Percentiles rank a stretch among this genome's conserved stretches.
Conservation (phyloP, 345 rosid species). For the Pseudoturritis turrita region DNA sequence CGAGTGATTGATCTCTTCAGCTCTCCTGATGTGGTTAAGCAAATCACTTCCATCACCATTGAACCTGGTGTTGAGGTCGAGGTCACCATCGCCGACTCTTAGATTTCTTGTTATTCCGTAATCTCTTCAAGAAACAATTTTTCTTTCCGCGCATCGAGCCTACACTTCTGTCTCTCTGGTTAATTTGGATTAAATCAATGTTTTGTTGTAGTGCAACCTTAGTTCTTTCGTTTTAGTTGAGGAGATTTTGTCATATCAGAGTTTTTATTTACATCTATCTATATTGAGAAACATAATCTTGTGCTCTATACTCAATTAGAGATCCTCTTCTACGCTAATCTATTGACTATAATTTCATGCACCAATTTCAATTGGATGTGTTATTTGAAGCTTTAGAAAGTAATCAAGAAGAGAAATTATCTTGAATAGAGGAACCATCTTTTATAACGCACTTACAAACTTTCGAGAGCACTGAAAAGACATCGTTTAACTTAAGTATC, state of each 20-base stretch:
- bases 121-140: not conserved
- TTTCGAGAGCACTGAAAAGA: not conserved
- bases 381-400: not conserved
- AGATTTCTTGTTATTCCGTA: not conserved
- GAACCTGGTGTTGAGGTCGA: constrained; percentile 69
- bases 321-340: too few relatives aligned
- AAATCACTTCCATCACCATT: constrained; percentile 58
- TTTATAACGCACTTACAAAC: not conserved
- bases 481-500: not conserved
- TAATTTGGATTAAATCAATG: not conserved
- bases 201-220: constrained; percentile 6
- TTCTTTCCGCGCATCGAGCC: not conserved
- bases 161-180: not conserved
- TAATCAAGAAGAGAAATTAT: not conserved
- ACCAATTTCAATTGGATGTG: not conserved
- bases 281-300: not conserved
- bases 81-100: constrained; percentile 51
- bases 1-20: constrained; percentile 61
- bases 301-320: not conserved
- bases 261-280: not conserved
- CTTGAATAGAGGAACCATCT: not conserved
- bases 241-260: not conserved
- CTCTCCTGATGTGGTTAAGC: constrained; percentile 65
- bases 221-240: not conserved
- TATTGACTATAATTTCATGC: too few relatives aligned